Evolutionary conservation across 169 alveolate species (phyloP).

Genomic region (Cytauxzoon felis): DNA sequence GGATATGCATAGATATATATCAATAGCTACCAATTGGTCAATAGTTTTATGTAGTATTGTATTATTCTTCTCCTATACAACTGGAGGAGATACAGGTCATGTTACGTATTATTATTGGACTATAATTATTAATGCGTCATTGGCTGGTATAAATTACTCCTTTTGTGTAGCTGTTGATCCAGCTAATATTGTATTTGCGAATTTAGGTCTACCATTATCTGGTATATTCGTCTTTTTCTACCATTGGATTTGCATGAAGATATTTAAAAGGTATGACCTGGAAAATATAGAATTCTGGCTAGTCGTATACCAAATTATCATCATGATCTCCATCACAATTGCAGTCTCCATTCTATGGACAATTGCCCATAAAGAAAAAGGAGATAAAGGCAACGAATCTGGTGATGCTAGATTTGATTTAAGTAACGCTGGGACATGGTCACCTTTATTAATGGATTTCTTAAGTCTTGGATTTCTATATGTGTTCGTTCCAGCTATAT

Average conservation of each 20-base stretch:
- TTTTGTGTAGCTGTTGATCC: not conserved
- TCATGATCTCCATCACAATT: not conserved
- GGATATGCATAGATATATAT: too few species aligned
- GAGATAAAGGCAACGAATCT: not conserved
- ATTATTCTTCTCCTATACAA: conserved; percentile 8
- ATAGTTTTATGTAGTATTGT: not conserved
- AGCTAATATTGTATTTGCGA: not conserved
- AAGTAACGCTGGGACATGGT: too few species aligned
- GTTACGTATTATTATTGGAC: conserved; percentile 18
- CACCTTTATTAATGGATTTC: conserved; percentile 20
- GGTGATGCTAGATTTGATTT: too few species aligned
- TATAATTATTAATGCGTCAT: not conserved
- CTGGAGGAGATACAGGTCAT: conserved; percentile 24
- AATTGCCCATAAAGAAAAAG: not conserved
- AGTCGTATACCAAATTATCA: conserved; percentile 1
- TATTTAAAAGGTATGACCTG: not conserved
- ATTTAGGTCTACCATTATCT: conserved; percentile 9
- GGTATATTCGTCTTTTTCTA: not conserved
- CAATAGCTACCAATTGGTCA: conserved; percentile 11
- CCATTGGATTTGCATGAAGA: not conserved
- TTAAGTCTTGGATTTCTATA: not conserved
- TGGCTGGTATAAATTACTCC: not conserved
- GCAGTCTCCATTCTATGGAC: conserved; percentile 8
- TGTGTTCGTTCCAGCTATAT: conserved; percentile 30
- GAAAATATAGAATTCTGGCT: not conserved